Percentiles rank a stretch among this genome's conserved stretches.
phyloP scores from a whole-genome alignment of 1,139 yeast genomes.

The Hyphopichia khmerensis region DNA sequence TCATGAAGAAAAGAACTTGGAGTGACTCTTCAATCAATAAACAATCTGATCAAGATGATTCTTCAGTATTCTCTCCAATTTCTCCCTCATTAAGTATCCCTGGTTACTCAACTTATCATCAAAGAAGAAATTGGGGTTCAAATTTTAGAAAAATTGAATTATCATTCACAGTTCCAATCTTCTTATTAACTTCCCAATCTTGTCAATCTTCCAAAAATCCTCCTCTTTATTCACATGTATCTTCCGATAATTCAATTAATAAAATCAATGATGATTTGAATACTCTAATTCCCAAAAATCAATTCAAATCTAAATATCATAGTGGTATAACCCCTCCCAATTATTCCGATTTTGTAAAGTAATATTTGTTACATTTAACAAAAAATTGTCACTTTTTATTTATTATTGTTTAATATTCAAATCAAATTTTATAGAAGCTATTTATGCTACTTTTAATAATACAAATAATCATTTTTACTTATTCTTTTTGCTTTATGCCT shows the following conservation, averaged over 20 bases:
- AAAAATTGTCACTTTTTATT: neutral
- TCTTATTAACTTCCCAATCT: slow-evolving; percentile 11
- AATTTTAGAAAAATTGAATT: slow-evolving; percentile 13
- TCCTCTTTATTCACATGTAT: slow-evolving; percentile 10
- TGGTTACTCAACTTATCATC: slow-evolving; percentile 11
- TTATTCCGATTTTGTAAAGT: slow-evolving; percentile 3
- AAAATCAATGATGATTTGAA: neutral
- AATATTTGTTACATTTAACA: neutral
- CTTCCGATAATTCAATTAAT: neutral
- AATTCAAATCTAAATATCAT: neutral
- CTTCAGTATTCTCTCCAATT: too few relatives aligned
- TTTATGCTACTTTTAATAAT: neutral
- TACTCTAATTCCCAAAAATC: neutral
- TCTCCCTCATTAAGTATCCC: slow-evolving; percentile 5
- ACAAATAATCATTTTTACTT: neutral
- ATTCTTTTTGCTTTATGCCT: neutral
- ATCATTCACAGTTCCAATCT: slow-evolving; percentile 14
- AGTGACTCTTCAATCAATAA: slow-evolving; percentile 3
- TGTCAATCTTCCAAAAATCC: slow-evolving; percentile 11
- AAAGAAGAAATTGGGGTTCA: slow-evolving; percentile 6
- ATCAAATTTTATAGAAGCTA: neutral
- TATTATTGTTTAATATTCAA: neutral
- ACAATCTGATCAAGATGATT: neutral
- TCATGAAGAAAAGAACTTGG: neutral
- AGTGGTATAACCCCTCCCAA: slow-evolving; percentile 5